These are phyloP conservation scores for Triangularia verruculosa DNA, from an alignment of 2,329 filamentous ascomycete species.

Conservation along the genomic window DNA sequence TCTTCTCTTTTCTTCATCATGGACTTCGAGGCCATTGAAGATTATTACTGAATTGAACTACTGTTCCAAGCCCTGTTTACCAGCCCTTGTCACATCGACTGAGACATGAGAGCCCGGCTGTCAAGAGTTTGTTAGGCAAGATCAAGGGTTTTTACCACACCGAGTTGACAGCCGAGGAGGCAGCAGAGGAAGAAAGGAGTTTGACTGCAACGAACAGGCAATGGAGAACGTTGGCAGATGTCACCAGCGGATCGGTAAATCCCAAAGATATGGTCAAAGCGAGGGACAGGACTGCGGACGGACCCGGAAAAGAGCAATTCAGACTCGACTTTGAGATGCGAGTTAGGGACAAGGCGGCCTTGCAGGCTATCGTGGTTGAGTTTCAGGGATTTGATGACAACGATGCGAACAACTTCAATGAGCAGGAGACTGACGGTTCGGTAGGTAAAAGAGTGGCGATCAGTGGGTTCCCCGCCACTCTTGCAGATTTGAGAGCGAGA, in stretches of 20 bases:
- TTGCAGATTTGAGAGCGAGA: not conserved
- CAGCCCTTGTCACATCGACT: no score
- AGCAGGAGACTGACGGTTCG: not conserved
- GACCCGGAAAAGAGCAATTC: not conserved
- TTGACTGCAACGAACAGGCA: not conserved
- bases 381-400: not conserved
- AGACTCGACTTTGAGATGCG: not conserved
- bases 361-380: not conserved
- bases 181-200: not conserved
- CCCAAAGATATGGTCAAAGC: not conserved
- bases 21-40: no score
- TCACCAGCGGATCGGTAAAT: not conserved
- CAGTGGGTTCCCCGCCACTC: conserved; percentile 4
- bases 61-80: no score
- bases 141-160: not conserved
- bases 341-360: not conserved
- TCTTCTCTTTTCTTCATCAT: no score
- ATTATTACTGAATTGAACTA: no score
- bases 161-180: not conserved
- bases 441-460: not conserved
- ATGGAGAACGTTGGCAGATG: not conserved
- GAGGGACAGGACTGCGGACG: not conserved
- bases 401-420: not conserved
- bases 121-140: not conserved
- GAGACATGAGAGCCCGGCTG: not conserved